Conservation (phyloP, 2,329 filamentous ascomycete genomes). For the Trichophyton equinum region DNA sequence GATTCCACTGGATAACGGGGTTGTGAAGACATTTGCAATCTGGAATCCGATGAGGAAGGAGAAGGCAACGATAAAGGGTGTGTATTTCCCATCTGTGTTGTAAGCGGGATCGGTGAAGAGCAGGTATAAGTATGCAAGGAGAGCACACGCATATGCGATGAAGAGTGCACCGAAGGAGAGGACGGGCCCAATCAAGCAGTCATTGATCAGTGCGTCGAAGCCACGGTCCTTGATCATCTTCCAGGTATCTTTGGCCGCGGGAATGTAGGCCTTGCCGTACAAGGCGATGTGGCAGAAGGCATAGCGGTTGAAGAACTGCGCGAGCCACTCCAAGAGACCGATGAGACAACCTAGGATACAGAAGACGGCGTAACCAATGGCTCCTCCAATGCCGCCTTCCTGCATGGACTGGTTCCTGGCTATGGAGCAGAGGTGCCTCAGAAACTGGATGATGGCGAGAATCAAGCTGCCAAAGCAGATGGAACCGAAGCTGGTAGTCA, state of each 20-base stretch:
- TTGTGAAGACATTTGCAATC: conserved; percentile 79
- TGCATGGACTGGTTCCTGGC: conserved; percentile 2
- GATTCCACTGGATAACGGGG: conserved; percentile 74
- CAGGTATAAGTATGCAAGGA: conserved; percentile 80
- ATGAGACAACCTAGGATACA: conserved; percentile 69
- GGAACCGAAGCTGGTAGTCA: conserved; percentile 87
- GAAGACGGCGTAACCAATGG: conserved; percentile 53
- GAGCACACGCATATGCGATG: conserved; percentile 67
- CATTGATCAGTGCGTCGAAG: conserved; percentile 74
- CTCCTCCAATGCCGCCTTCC: conserved; percentile 32
- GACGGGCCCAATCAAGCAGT: conserved; percentile 67
- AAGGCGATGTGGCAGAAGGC: conserved; percentile 87
- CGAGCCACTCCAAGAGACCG: conserved; percentile 66
- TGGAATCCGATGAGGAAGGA: conserved; percentile 83
- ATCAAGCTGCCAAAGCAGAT: conserved; percentile 77
- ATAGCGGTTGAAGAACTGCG: conserved; percentile 81
- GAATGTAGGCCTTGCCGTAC: conserved; percentile 79
- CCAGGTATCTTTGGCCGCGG: conserved; percentile 82
- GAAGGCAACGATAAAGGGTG: conserved; percentile 68
- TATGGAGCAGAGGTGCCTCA: conserved; percentile 72
- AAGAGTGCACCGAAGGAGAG: conserved; percentile 67
- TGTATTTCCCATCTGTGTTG: conserved; percentile 56
- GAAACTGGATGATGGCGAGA: conserved; percentile 73
- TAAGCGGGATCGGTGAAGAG: conserved; percentile 68
- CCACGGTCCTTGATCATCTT: conserved; percentile 83